These are phyloP conservation scores for Stephanodiscus minutulus DNA, from an alignment of 108 stramenopile genomes.

Conservation along the genomic window DNA sequence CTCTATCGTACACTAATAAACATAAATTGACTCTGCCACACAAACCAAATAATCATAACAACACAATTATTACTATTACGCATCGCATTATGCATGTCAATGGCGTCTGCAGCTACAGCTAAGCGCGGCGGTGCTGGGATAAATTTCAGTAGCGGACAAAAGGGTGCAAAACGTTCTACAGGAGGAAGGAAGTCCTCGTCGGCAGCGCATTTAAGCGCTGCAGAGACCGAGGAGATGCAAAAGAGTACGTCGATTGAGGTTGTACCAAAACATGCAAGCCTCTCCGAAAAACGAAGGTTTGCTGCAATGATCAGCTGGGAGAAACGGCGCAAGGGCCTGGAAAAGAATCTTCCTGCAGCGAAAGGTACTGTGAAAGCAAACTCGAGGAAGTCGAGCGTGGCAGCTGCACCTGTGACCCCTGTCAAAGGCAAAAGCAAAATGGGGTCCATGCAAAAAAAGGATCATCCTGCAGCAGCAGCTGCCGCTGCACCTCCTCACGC, in stretches of 20 bases:
- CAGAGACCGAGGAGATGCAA: background rate
- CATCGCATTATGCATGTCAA: too few species aligned
- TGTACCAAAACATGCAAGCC: conserved; percentile 9
- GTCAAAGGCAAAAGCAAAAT: background rate
- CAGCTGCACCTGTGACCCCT: conserved; percentile 4
- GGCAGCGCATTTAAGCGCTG: background rate
- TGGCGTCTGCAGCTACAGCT: conserved; percentile 12
- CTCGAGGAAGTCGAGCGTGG: background rate
- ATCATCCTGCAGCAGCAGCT: conserved; percentile 1
- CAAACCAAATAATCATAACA: too few species aligned
- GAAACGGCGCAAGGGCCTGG: conserved; percentile 17
- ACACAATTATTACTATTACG: too few species aligned
- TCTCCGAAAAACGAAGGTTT: conserved; percentile 40
- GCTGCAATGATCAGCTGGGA: conserved; percentile 31
- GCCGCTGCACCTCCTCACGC: background rate
- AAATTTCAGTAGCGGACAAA: conserved; percentile 3
- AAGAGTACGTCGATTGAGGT: conserved; percentile 1
- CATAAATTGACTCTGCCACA: too few species aligned
- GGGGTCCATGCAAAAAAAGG: conserved; percentile 6
- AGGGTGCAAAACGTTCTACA: conserved; percentile 1
- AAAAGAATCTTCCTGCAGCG: background rate
- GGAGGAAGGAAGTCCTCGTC: background rate
- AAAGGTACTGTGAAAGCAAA: background rate
- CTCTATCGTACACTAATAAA: too few species aligned
- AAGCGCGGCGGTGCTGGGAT: conserved; percentile 9